A percentile compares a stretch with the other conserved stretches of the same genome.
phyloP scores from a whole-genome alignment of 257 asterid species.

The Sherardia arvensis region DNA sequence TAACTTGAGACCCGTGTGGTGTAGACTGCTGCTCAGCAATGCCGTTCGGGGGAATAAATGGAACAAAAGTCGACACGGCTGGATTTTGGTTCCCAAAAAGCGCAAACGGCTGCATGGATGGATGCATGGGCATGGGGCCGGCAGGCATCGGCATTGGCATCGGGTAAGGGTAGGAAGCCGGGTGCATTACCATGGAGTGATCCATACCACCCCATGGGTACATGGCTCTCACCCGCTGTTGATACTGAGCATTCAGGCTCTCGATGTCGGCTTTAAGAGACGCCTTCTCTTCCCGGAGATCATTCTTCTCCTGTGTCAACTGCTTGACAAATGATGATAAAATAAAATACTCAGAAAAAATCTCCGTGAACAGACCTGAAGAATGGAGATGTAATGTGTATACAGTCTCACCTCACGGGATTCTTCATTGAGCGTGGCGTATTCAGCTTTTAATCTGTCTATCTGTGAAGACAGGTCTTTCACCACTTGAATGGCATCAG shows the following conservation, averaged over 20 bases:
- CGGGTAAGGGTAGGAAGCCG: conserved; percentile 76
- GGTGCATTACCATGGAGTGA: conserved; percentile 88
- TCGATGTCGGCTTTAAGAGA: conserved; percentile 54
- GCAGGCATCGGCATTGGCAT: conserved; percentile 80
- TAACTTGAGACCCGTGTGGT: conserved; percentile 49
- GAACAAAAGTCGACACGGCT: conserved; percentile 67
- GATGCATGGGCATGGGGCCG: conserved; percentile 88
- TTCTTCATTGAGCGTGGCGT: conserved; percentile 72
- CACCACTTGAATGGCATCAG: conserved; percentile 82
- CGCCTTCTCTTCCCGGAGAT: conserved; percentile 69
- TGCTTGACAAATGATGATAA: conserved; percentile 28
- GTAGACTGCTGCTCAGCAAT: conserved; percentile 60
- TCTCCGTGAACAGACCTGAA: conserved; percentile 10
- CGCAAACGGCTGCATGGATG: conserved; percentile 84
- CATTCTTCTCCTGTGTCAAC: conserved; percentile 57
- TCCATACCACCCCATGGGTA: conserved; percentile 96
- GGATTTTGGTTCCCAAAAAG: conserved; percentile 70
- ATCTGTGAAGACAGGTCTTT: conserved; percentile 84
- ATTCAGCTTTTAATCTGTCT: conserved; percentile 72
- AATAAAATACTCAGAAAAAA: conserved; percentile 15
- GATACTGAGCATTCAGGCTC: conserved; percentile 67
- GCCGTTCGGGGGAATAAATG: conserved; percentile 63
- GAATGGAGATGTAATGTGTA: background rate
- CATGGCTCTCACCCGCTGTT: conserved; percentile 73
- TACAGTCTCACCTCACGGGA: conserved; percentile 69